These are phyloP conservation scores for Monilinia vaccinii-corymbosi DNA, from an alignment of 2,329 filamentous ascomycete genomes.

Conservation along the genomic window DNA sequence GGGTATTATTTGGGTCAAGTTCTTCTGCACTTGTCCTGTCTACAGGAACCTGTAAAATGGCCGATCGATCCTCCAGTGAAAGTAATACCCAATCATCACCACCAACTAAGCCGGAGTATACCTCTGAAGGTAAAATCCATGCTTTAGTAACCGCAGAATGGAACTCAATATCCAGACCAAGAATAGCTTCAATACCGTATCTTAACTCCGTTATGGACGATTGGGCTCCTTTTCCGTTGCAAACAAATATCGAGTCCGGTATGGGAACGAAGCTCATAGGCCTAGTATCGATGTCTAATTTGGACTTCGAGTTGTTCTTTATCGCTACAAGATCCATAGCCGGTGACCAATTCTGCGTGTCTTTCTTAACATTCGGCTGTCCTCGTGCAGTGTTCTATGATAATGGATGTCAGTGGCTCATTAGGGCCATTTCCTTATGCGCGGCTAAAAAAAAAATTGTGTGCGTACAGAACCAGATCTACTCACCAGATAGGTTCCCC, in stretches of 20 bases:
- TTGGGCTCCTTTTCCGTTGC: slow-evolving; percentile 52
- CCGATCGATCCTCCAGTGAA: slow-evolving; percentile 24
- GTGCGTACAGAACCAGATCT: neutral
- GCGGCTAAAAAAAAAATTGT: neutral
- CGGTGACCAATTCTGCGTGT: slow-evolving; percentile 54
- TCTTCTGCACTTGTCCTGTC: slow-evolving; percentile 40
- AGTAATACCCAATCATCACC: slow-evolving; percentile 24
- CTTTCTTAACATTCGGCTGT: slow-evolving; percentile 44
- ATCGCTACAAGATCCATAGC: slow-evolving; percentile 34
- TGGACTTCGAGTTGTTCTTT: slow-evolving; percentile 12
- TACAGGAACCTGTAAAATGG: slow-evolving; percentile 36
- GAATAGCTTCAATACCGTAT: slow-evolving; percentile 59
- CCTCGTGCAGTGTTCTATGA: slow-evolving; percentile 46
- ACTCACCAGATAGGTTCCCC: slow-evolving; percentile 52
- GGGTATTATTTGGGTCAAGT: slow-evolving; percentile 33
- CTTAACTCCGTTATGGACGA: slow-evolving; percentile 61
- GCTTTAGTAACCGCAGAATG: slow-evolving; percentile 40
- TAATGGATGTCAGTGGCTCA: slow-evolving; percentile 2
- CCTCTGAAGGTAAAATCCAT: slow-evolving; percentile 40
- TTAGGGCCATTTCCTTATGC: no score
- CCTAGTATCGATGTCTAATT: neutral
- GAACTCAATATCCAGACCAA: slow-evolving; percentile 49
- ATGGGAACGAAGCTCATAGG: slow-evolving; percentile 22
- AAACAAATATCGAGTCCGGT: slow-evolving; percentile 55
- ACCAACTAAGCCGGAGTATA: slow-evolving; percentile 8